phyloP scores from a whole-genome alignment of 192 early-diverging fungal genomes.

The Oehlia diaphana region DNA sequence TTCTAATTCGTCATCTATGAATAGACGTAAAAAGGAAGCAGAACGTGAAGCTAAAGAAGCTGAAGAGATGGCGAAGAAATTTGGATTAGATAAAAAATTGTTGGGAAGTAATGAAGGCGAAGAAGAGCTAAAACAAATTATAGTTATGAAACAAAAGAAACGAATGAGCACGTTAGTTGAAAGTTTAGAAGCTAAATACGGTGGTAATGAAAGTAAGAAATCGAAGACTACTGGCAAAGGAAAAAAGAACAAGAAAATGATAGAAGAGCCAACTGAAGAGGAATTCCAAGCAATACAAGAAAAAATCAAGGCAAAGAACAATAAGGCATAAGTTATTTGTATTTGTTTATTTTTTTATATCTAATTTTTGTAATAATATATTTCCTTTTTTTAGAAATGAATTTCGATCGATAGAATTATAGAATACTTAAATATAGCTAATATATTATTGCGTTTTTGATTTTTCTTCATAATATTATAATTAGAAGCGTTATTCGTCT shows the following conservation, averaged over 20 bases:
- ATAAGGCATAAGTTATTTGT: conserved; percentile 2
- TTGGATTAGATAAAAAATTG: conserved; percentile 52
- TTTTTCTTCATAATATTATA: neutral
- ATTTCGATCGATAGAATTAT: neutral
- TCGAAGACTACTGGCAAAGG: neutral
- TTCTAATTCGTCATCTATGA: conserved; percentile 41
- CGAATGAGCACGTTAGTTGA: conserved; percentile 58
- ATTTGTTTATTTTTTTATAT: too few relatives aligned
- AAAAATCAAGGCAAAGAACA: conserved; percentile 53
- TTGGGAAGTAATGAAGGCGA: conserved; percentile 43
- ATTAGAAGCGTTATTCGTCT: neutral
- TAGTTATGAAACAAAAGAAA: conserved; percentile 49
- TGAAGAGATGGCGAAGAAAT: conserved; percentile 55
- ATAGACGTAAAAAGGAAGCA: conserved; percentile 55
- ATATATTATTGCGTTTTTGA: neutral
- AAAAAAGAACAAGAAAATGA: conserved; percentile 6
- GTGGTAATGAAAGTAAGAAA: conserved; percentile 31
- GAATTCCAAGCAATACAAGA: conserved; percentile 65
- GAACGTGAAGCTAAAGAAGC: conserved; percentile 63
- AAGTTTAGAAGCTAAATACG: conserved; percentile 57
- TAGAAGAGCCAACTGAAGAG: conserved; percentile 56
- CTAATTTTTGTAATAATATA: too few relatives aligned
- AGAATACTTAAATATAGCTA: too few relatives aligned
- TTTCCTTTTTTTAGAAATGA: too few relatives aligned
- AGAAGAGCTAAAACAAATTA: conserved; percentile 53